Evolutionary conservation across 345 rosid genomes (phyloP), one percentile per base, ranked within the genome.

Genomic region (Ceriops tagal): DNA sequence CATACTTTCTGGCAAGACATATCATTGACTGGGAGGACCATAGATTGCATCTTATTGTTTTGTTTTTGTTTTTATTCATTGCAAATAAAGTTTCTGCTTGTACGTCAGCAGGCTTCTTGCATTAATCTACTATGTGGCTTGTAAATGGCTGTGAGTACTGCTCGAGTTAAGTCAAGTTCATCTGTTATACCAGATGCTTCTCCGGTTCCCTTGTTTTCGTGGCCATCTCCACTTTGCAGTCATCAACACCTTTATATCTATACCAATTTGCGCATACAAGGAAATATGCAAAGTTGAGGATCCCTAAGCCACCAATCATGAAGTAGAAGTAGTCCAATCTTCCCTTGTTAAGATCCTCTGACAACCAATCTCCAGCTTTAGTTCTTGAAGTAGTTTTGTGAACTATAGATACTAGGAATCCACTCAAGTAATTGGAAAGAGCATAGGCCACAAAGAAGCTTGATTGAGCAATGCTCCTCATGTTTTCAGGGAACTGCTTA

Each of bases 401-500:
- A 27, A 56, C 16, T 56, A 56, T 56, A 16, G 59, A 24, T 21
- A 56, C 30, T 26, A 56, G 28, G 59, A 56, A 56, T 24, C 59
- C 59, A 24, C 59, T 56, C 16, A 56, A 16, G 16, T 56, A 56
- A 56, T 56, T 56, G 31, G 59, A 24, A 21, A 56, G 19, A 2
- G 59, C 59, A 24, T 56, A 21, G 59, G 59, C 59, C 59, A 24
- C 10, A 10, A 56, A 56, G 59, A 56, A 56, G 59, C 26, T 8
- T 10, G 59, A 56, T 56, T 56, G 59, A 56, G 59, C 59, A 56
- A 56, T 56, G 30, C 59, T 56, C 28, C 59, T 56, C 59, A 56
- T 56, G 59, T 56, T 56, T 56, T 56, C 59, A 8, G 59, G 59
- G 31, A 56, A 56, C 28, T 56, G 59, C 31, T 56, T 56, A 26